Evolutionary conservation across 2,329 filamentous ascomycete species (phyloP).

Genomic region (Massarina eburnea): DNA sequence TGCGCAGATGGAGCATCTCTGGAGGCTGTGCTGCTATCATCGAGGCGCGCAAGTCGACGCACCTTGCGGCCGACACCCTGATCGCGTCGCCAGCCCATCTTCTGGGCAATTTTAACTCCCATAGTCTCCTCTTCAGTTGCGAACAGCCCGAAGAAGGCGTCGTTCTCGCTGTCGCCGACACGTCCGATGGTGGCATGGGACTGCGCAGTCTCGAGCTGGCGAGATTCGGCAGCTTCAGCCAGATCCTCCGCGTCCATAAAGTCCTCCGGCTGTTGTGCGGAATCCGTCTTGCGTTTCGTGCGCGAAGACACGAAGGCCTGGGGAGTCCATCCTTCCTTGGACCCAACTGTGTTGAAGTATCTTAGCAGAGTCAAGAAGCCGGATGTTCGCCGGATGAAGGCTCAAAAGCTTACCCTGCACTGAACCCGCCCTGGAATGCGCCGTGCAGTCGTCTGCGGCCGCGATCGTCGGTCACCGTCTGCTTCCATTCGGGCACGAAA

Average conservation of each 20-base stretch:
- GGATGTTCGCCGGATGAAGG: conserved; percentile 17
- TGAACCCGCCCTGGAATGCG: conserved; percentile 95
- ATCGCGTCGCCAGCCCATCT: conserved; percentile 94
- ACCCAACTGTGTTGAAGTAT: conserved; percentile 97
- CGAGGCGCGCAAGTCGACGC: conserved; percentile 70
- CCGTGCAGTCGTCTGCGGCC: conserved; percentile 90
- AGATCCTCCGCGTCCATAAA: conserved; percentile 99
- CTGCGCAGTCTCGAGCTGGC: conserved; percentile 70
- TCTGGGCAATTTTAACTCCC: conserved; percentile 79
- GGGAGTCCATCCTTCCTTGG: conserved; percentile 96
- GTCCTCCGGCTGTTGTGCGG: conserved; percentile 73
- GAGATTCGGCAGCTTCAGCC: conserved; percentile 78
- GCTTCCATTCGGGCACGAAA: conserved; percentile 95
- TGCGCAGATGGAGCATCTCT: conserved; percentile 55
- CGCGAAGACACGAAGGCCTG: conserved; percentile 91
- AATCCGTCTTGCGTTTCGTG: conserved; percentile 70
- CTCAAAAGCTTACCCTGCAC: conserved; percentile 73
- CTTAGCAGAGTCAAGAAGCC: conserved; percentile 54
- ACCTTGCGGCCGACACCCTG: conserved; percentile 91
- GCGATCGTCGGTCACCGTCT: conserved; percentile 91
- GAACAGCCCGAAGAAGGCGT: conserved; percentile 71
- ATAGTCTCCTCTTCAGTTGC: conserved; percentile 76
- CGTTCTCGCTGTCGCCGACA: conserved; percentile 55
- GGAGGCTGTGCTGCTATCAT: conserved; percentile 46
- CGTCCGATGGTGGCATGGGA: conserved; percentile 76